These are phyloP conservation scores for Yamadazyma trypodendri DNA, from an alignment of 1,139 yeast species.

Conservation along the genomic window DNA sequence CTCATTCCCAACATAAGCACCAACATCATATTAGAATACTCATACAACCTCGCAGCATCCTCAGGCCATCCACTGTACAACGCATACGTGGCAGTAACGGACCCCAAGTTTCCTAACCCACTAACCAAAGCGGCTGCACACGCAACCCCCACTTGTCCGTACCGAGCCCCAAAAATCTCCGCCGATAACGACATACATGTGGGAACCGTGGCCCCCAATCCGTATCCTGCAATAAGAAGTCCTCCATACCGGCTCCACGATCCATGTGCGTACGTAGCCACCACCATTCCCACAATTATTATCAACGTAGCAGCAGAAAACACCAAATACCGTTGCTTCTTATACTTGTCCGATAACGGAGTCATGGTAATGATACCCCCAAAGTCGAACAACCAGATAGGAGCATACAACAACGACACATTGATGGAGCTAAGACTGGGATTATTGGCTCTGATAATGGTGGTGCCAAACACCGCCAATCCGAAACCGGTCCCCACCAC, in stretches of 20 bases:
- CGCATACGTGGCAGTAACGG: constrained; percentile 84
- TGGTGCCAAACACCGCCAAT: constrained; percentile 80
- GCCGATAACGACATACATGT: constrained; percentile 86
- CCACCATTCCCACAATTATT: constrained; percentile 72
- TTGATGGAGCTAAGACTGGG: constrained; percentile 64
- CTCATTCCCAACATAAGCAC: constrained; percentile 74
- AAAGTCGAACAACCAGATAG: constrained; percentile 85
- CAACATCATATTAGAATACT: constrained; percentile 80
- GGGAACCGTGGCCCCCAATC: constrained; percentile 89
- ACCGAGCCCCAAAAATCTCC: constrained; percentile 66
- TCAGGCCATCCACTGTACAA: constrained; percentile 86
- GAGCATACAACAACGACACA: constrained; percentile 77
- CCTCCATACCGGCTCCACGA: constrained; percentile 82
- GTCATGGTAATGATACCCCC: constrained; percentile 75
- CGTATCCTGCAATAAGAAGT: constrained; percentile 76
- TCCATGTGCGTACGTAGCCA: constrained; percentile 72
- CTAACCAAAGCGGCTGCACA: constrained; percentile 80
- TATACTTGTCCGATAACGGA: constrained; percentile 74
- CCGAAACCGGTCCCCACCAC: constrained; percentile 90
- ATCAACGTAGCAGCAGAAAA: constrained; percentile 62
- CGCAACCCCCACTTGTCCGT: constrained; percentile 86
- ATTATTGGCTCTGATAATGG: constrained; percentile 68
- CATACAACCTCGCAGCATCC: constrained; percentile 59
- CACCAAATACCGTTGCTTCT: constrained; percentile 55
- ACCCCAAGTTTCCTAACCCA: constrained; percentile 84